Base-by-base conservation (phyloP, 148 eudicot species). In the Dianthus caryophyllus region DNA sequence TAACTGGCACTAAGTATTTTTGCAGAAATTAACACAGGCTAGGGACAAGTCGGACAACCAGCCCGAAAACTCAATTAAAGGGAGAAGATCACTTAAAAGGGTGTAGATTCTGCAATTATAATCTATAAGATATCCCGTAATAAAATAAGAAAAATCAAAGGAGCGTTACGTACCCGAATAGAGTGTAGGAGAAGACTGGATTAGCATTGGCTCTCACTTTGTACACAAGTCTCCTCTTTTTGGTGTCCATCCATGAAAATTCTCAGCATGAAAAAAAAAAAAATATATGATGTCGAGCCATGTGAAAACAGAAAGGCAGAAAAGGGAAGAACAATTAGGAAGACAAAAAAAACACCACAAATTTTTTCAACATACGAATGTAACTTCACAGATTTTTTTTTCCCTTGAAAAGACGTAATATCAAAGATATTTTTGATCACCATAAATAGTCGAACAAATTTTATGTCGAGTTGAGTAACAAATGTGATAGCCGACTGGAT, bases 71-170 rank as follows among this genome's bases (percentile, higher is more conserved):
- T 33, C 6, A 60, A 60, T 9, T n/a, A 20, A 61, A 31, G 22
- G 59, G 24, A 24, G 59, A 31, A 38, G 26, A 61, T 8, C 65
- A 61, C 65, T 38, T 20, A 22, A 36, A n/a, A 61, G 25, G 26
- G 21, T 38, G 48, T 48, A 38, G 65, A 61, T 61, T 61, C 22
- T 39, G 29, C 29, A 20, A 9, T 9, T 20, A 22, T 59, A 39
- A n/a, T 47, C 38, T 7, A 33, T 59, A 39, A n/a, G 65, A 61
- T 7, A 33, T 7, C 4, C 4, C 3, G 38, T 33, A 20, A 22
- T 13, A n/a, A 20, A 61, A 38, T 6, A 46, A 21, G 39, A n/a
- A 11, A 39, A 21, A 61, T 61, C 65, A 38, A 36, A 60, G 15
- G 48, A 38, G 17, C 44, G 26, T 18, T 38, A 39, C 48, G 7